Base-by-base conservation (phyloP, 116 monocot species). In the Cymodocea nodosa region DNA sequence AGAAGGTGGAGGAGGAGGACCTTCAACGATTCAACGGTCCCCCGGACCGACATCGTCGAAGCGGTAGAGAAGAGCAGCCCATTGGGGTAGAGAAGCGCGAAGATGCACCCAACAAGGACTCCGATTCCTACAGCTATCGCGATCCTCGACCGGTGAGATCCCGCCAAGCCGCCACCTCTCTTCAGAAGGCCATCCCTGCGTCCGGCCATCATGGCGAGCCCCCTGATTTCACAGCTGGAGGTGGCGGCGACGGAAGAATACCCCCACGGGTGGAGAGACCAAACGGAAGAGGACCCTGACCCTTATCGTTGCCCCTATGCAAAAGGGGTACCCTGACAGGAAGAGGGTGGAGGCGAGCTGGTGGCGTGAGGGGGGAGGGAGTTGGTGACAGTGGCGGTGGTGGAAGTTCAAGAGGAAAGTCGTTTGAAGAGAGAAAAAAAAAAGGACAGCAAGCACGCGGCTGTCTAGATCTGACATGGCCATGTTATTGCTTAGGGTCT, bases 41-140 rank as follows among this genome's bases (percentile, higher is more conserved):
- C 40, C 36, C 10, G 2, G 52, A 22, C 66, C 64, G 57, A 56
- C 56, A 50, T 56, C 49, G 19, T 53, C 6, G 54, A 56, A 49
- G 35, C 25, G 15, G 63, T 6, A 39, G 23, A 49, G 39, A 76
- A 76, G 49, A 76, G 36, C 23, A 76, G 36, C 23, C 81, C 81
- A 17, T 73, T 54, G 12, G 81, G 81, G 51, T 54, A 81, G 24
- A 81, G 64, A 65, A 73, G 61, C 1, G 76, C 73, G 60, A 68
- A 76, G 52, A 70, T 35, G 63, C 76, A 81, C 12, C 81, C 81
- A 20, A 76, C 23, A 23, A 76, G n/a, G 35, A 76, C 34, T 2
- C 81, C 81, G 44, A 81, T 48, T 35, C 18, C 68, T 25, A 81
- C 63, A 10, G 76, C 81, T 4, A 20, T 55, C 20, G 69, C 72